Percentiles rank a stretch among this genome's conserved stretches.
These are phyloP conservation scores for Suhomyces sp. DNA, from an alignment of 805 yeast genomes.

Conservation along the genomic window DNA sequence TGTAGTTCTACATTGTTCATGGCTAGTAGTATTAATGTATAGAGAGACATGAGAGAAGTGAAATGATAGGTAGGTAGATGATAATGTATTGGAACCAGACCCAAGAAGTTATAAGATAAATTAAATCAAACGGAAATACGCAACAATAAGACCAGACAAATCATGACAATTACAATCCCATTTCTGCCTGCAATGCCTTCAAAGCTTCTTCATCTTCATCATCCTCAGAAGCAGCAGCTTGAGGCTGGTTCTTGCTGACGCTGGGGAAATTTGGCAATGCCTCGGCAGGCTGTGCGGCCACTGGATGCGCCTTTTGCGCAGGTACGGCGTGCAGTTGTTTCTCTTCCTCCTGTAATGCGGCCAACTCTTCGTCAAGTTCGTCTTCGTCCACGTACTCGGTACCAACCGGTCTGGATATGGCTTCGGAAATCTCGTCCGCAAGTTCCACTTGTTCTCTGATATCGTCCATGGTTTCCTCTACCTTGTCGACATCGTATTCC, in stretches of 20 bases:
- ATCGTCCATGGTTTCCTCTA: conserved; percentile 96
- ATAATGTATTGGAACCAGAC: not conserved
- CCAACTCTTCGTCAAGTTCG: conserved; percentile 92
- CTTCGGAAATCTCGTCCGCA: conserved; percentile 93
- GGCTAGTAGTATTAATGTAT: not conserved
- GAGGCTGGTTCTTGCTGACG: conserved; percentile 42
- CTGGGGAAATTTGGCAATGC: conserved; percentile 45
- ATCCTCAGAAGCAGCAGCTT: conserved; percentile 44
- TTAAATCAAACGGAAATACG: not conserved
- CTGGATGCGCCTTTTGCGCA: conserved; percentile 16
- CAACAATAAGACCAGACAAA: not conserved
- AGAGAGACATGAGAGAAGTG: not conserved
- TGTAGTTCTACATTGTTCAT: not conserved
- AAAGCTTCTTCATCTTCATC: conserved; percentile 85
- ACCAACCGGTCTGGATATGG: conserved; percentile 91
- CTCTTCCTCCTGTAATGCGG: conserved; percentile 80
- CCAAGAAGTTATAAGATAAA: not conserved
- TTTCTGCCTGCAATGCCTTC: conserved; percentile 77
- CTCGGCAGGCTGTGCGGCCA: conserved; percentile 7
- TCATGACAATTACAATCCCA: conserved; percentile 55
- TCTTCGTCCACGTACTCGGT: conserved; percentile 81
- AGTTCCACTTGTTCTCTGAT: conserved; percentile 94
- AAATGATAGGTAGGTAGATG: not conserved
- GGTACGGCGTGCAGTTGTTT: conserved; percentile 44
- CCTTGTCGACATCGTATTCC: conserved; percentile 92